Percentiles rank a stretch among this genome's conserved stretches.
These are phyloP conservation scores for Colletotrichum sp. DNA, from an alignment of 2,329 filamentous ascomycete genomes.

Conservation along the genomic window DNA sequence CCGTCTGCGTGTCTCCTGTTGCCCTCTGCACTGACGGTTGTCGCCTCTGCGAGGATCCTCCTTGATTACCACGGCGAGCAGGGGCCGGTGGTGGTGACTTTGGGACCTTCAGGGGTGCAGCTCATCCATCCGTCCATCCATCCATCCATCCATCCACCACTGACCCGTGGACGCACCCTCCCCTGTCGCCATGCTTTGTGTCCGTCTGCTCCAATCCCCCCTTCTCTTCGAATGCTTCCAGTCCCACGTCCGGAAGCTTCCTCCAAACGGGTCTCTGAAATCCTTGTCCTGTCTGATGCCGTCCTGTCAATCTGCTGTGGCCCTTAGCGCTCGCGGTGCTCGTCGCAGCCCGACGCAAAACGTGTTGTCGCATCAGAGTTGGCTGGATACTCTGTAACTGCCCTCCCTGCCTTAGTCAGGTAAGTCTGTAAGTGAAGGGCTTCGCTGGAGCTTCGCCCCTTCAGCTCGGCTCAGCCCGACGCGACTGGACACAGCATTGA, in stretches of 20 bases:
- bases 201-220: not conserved
- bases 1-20: not conserved
- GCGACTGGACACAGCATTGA: not conserved
- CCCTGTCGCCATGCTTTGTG: conserved; percentile 8
- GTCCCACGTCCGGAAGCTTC: conserved; percentile 1
- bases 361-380: not conserved
- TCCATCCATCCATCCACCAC: not conserved
- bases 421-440: not conserved
- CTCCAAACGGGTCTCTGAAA: not conserved
- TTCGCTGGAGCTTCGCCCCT: not conserved
- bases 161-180: not conserved
- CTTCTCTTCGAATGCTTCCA: not conserved
- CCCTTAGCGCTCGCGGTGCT: not conserved
- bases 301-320: conserved; percentile 12
- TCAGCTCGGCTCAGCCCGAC: not conserved
- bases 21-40: not conserved
- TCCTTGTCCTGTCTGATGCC: conserved; percentile 6
- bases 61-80: not conserved
- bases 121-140: not conserved
- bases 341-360: conserved; percentile 7
- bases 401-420: not conserved
- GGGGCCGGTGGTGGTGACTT: not conserved
- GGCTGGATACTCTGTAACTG: not conserved
- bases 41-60: conserved; percentile 3
- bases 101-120: conserved; percentile 3